Conservation (phyloP, 108 stramenopile species). For the Nannochloropsis gaditana region DNA sequence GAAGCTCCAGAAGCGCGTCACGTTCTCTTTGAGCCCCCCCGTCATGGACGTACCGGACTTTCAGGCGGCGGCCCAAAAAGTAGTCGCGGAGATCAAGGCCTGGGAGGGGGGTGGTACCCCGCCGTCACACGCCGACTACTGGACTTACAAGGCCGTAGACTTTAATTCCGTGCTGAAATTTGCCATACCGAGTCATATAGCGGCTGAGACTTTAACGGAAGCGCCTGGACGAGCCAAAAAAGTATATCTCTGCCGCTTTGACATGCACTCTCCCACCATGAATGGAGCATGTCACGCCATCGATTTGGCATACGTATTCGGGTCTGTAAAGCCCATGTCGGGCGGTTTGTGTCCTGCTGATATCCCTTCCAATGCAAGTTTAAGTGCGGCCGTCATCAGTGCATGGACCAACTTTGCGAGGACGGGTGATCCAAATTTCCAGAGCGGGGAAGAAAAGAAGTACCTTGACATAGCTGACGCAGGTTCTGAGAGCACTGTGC, state of each 20-base stretch:
- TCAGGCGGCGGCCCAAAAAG: neutral
- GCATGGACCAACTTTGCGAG: neutral
- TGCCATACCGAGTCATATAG: neutral
- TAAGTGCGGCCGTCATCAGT: neutral
- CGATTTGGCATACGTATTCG: conserved; percentile 5
- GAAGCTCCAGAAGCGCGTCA: neutral
- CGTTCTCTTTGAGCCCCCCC: neutral
- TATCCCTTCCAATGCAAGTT: neutral
- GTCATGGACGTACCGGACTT: conserved; percentile 6
- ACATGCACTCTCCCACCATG: neutral
- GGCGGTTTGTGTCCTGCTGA: conserved; percentile 15
- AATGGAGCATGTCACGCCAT: neutral
- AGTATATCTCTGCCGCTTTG: neutral
- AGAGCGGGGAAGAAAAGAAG: neutral
- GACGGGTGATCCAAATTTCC: neutral
- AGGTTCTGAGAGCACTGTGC: neutral
- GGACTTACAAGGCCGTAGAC: conserved; percentile 13
- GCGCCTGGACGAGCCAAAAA: neutral
- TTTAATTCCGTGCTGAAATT: neutral
- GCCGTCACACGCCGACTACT: neutral
- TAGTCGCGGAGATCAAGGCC: neutral
- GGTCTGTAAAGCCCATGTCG: neutral
- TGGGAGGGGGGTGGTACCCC: neutral
- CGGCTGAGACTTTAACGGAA: neutral
- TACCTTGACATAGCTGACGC: neutral